A percentile compares a stretch with the other conserved stretches of the same genome.
phyloP scores from a whole-genome alignment of 352 stramenopile genomes.

The Globisporangium splendens region DNA sequence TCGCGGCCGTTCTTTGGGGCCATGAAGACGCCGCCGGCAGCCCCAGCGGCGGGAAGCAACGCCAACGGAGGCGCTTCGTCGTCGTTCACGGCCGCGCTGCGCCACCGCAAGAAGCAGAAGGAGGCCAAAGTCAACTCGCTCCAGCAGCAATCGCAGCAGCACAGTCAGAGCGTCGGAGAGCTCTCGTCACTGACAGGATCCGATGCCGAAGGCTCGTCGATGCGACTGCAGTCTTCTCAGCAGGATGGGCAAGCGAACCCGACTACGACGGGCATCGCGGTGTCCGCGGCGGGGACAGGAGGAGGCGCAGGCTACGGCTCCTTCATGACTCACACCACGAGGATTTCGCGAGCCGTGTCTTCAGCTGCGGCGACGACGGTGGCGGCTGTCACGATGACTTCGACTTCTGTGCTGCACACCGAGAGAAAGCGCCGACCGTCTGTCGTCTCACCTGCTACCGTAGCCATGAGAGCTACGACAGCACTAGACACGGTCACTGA shows the following conservation, averaged over 20 bases:
- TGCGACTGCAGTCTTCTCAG: not conserved
- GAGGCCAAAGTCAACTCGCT: conserved; percentile 2
- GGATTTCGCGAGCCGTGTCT: conserved; percentile 12
- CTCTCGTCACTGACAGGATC: not conserved
- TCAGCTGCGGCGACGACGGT: conserved; percentile 5
- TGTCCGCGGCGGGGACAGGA: conserved; percentile 2
- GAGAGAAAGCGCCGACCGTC: conserved; percentile 5
- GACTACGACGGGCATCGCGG: conserved; percentile 2
- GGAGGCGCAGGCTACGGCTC: conserved; percentile 13
- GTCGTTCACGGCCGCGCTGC: conserved; percentile 15
- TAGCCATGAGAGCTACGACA: not conserved
- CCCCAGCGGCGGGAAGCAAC: not conserved
- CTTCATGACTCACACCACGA: conserved; percentile 7
- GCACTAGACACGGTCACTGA: conserved; percentile 15
- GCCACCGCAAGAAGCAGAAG: conserved; percentile 14
- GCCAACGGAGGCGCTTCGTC: not conserved
- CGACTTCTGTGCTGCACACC: not conserved
- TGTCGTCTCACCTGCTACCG: not conserved
- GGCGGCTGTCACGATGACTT: not conserved
- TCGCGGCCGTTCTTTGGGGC: conserved; percentile 14
- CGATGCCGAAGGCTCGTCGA: not conserved
- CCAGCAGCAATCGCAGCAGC: not conserved
- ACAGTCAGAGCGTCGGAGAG: not conserved
- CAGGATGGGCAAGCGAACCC: not conserved
- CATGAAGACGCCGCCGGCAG: not conserved